Conservation (phyloP, 768 basidiomycete genomes). For the Mycena albidolilacea region DNA sequence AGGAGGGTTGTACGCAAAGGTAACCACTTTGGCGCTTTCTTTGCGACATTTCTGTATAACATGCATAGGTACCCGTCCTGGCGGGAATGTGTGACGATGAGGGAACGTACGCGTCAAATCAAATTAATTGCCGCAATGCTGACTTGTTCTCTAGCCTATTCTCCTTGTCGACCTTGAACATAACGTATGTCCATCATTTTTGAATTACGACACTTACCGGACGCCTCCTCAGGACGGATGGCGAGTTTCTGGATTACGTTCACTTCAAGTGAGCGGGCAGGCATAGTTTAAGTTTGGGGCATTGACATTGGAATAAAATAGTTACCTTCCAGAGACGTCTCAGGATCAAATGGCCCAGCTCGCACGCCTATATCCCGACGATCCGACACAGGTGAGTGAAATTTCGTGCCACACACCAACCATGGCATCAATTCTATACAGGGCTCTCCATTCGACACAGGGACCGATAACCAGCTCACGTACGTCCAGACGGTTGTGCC, state of each 20-base stretch:
- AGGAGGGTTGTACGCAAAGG: constrained; percentile 6
- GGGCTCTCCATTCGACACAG: constrained; percentile 35
- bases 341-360: neutral
- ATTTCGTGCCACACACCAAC: neutral
- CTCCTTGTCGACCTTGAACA: constrained; percentile 13
- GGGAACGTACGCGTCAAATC: constrained; percentile 20
- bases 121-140: neutral
- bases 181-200: constrained; percentile 9
- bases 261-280: constrained; percentile 22
- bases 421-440: neutral
- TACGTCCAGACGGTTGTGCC: neutral
- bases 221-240: neutral
- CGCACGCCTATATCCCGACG: neutral
- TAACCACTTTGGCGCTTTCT: no score
- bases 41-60: neutral
- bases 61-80: constrained; percentile 20
- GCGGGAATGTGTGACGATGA: constrained; percentile 20
- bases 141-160: constrained; percentile 1
- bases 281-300: neutral
- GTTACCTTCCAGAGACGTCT: constrained; percentile 4
- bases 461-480: constrained; percentile 23
- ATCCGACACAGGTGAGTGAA: constrained; percentile 10
- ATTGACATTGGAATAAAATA: neutral
- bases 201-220: neutral
- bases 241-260: constrained; percentile 14